Conservation (phyloP, 1,284 basidiomycete species). For the Ceratobasidium sp. region DNA sequence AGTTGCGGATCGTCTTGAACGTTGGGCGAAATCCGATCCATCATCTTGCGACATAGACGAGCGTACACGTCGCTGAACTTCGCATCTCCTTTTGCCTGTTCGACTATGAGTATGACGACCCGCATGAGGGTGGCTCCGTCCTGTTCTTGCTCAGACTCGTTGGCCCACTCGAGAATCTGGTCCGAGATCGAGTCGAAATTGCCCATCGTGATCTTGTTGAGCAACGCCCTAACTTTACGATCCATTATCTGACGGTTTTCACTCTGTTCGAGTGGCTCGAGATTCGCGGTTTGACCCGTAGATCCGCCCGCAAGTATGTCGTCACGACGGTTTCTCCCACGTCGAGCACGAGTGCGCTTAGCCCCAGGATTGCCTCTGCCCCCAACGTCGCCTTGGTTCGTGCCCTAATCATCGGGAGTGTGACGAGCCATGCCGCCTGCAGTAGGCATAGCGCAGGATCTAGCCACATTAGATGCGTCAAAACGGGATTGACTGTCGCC, state of each 20-base stretch:
- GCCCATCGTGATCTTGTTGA: slow-evolving; percentile 97
- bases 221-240: slow-evolving; percentile 88
- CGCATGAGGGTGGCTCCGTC: slow-evolving; percentile 95
- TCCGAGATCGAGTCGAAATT: slow-evolving; percentile 94
- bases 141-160: slow-evolving; percentile 88
- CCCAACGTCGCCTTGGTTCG: slow-evolving; percentile 78
- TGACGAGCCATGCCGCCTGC: slow-evolving; percentile 56
- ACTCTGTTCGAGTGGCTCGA: slow-evolving; percentile 68
- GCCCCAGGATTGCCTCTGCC: slow-evolving; percentile 58
- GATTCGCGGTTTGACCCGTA: neutral
- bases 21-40: slow-evolving; percentile 82
- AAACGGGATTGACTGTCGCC: slow-evolving; percentile 80
- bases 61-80: slow-evolving; percentile 98
- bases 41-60: slow-evolving; percentile 88
- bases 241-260: slow-evolving; percentile 80
- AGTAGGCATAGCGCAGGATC: too few species aligned
- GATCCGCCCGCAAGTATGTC: slow-evolving; percentile 46
- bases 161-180: slow-evolving; percentile 92
- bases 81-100: slow-evolving; percentile 97
- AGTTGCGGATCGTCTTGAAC: slow-evolving; percentile 93
- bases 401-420: slow-evolving; percentile 51
- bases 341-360: slow-evolving; percentile 68
- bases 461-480: slow-evolving; percentile 51
- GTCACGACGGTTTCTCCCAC: slow-evolving; percentile 56
- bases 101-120: slow-evolving; percentile 94